A percentile compares a stretch with the other conserved stretches of the same genome.
phyloP scores from a whole-genome alignment of 768 basidiomycete species.

The Phylloporus sp. region DNA sequence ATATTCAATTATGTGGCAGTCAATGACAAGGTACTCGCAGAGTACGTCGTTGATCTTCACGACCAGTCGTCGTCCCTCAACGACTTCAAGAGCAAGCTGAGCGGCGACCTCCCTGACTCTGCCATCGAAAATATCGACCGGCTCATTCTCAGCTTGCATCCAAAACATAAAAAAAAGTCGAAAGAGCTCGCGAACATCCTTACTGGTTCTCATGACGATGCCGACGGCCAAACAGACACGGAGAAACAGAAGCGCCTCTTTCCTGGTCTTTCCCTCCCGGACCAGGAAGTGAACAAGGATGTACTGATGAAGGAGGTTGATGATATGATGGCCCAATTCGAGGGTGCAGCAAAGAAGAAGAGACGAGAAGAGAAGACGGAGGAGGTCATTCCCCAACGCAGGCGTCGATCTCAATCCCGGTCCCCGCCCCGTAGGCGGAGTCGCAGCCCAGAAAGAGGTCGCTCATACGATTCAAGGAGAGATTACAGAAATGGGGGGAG shows the following conservation, averaged over 20 bases:
- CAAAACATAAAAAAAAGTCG: conserved; percentile 83
- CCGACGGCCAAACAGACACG: conserved; percentile 43
- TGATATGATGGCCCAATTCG: conserved; percentile 77
- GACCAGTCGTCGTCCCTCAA: conserved; percentile 73
- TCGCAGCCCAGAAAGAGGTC: conserved; percentile 58
- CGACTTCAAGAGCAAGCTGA: conserved; percentile 79
- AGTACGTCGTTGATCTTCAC: conserved; percentile 91
- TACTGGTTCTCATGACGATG: conserved; percentile 27
- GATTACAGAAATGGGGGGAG: conserved; percentile 40
- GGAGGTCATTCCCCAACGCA: conserved; percentile 58
- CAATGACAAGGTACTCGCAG: conserved; percentile 90
- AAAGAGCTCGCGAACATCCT: conserved; percentile 37
- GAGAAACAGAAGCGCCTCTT: conserved; percentile 85
- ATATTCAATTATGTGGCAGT: conserved; percentile 82
- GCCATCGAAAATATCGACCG: conserved; percentile 93
- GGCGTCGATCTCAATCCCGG: conserved; percentile 41
- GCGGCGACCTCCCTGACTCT: conserved; percentile 80
- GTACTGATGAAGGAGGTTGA: conserved; percentile 86
- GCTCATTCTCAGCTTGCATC: conserved; percentile 90
- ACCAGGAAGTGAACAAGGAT: conserved; percentile 69
- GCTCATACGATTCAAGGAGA: conserved; percentile 41
- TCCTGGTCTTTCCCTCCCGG: conserved; percentile 81
- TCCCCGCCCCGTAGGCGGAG: conserved; percentile 50
- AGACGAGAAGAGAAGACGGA: conserved; percentile 40
- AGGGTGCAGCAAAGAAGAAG: conserved; percentile 63